Percentiles rank a stretch among this genome's conserved stretches.
Evolutionary conservation across 306 rosid genomes (phyloP).

Genomic region (Cicer chorassanicum): DNA sequence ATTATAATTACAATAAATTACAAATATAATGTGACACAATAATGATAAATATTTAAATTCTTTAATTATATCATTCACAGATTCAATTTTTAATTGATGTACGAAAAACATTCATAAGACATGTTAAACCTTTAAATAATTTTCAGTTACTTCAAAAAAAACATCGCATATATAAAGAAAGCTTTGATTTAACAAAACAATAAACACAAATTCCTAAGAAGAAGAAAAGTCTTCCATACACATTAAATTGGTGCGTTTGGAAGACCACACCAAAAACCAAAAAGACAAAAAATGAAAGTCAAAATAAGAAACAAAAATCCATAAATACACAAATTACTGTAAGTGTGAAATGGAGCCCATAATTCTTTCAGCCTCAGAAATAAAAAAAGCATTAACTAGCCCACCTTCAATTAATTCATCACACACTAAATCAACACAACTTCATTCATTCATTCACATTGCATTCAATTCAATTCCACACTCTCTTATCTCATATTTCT

Average conservation of each 20-base stretch:
- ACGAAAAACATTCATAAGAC: no score
- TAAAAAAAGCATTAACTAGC: conserved; percentile 21
- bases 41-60: no score
- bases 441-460: background rate
- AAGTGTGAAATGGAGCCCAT: conserved; percentile 15
- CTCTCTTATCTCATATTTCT: conserved; percentile 34
- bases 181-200: no score
- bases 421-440: background rate
- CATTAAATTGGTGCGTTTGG: background rate
- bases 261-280: background rate
- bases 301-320: conserved; percentile 11
- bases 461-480: conserved; percentile 30
- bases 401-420: background rate
- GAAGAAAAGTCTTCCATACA: background rate
- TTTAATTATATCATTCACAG: no score
- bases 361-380: background rate
- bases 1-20: no score
- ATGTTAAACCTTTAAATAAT: no score
- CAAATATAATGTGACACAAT: no score
- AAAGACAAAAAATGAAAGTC: background rate
- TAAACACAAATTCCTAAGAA: no score
- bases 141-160: no score
- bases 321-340: background rate
- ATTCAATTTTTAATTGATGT: no score
- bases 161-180: no score